Conservation (phyloP, 768 basidiomycete species). For the Scleroderma citrinum region DNA sequence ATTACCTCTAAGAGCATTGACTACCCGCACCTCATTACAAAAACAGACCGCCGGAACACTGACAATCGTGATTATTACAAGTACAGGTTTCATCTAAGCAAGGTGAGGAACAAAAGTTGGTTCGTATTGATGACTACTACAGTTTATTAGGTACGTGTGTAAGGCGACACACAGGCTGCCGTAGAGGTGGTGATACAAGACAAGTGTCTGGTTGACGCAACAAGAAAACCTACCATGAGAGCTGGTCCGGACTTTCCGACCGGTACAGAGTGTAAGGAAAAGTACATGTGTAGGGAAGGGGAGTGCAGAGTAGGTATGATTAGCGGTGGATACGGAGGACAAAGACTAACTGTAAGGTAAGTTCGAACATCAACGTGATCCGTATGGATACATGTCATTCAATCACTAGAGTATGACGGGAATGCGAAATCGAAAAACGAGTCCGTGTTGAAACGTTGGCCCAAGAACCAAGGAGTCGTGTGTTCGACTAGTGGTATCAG, state of each 20-base stretch:
- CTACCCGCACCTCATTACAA: no score
- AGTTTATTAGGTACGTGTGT: background rate
- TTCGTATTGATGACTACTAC: background rate
- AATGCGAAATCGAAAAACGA: background rate
- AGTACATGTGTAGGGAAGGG: background rate
- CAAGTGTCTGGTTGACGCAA: background rate
- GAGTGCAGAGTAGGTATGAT: background rate
- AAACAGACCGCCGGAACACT: constrained; percentile 4
- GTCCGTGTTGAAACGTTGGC: background rate
- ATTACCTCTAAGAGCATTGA: no score
- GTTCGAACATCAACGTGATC: constrained; percentile 1
- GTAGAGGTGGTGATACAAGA: constrained; percentile 4
- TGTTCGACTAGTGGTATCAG: constrained; percentile 7
- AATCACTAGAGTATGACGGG: background rate
- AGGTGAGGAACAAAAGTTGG: background rate
- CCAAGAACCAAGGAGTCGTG: constrained; percentile 1
- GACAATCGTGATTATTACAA: constrained; percentile 1
- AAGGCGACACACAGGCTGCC: background rate
- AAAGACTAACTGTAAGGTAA: background rate
- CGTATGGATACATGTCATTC: constrained; percentile 27
- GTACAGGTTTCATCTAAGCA: background rate
- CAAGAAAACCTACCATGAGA: background rate
- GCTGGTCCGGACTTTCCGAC: background rate
- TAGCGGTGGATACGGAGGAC: background rate
- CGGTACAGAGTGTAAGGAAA: background rate